Evolutionary conservation across 2,329 filamentous ascomycete genomes (phyloP).

Genomic region (Colletotrichum incanum): DNA sequence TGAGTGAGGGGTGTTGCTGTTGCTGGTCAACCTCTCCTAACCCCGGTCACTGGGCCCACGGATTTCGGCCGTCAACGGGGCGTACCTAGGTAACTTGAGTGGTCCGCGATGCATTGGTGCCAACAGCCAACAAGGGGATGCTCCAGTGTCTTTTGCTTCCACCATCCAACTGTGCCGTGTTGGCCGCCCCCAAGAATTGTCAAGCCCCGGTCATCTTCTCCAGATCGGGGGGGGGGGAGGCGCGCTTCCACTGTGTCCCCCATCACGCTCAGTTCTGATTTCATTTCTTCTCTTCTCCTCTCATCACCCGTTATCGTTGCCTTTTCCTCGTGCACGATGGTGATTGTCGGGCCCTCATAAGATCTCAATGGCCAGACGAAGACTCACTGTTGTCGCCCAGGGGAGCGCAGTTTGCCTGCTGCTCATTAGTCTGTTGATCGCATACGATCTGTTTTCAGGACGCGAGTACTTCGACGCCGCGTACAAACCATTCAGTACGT

Average conservation of each 20-base stretch:
- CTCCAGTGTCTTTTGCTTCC: conserved; percentile 1
- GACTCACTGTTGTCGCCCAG: background rate
- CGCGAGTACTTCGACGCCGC: conserved; percentile 23
- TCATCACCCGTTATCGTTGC: background rate
- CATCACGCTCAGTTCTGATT: background rate
- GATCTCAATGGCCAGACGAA: conserved; percentile 9
- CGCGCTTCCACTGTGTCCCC: conserved; percentile 1
- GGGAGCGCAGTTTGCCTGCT: background rate
- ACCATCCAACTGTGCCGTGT: conserved; percentile 7
- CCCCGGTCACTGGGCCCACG: conserved; percentile 5
- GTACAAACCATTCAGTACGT: conserved; percentile 29
- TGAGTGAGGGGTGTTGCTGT: background rate
- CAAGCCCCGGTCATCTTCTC: background rate
- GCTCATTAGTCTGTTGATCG: conserved; percentile 15
- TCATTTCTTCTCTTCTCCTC: background rate
- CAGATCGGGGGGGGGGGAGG: conserved; percentile 1
- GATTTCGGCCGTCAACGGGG: conserved; percentile 8
- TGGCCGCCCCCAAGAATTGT: background rate
- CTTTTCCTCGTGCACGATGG: background rate
- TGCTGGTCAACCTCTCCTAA: background rate
- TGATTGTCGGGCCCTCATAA: background rate
- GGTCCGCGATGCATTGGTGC: conserved; percentile 7
- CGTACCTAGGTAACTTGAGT: background rate
- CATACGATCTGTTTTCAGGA: conserved; percentile 26
- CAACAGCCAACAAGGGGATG: background rate